Evolutionary conservation across 768 basidiomycete species (phyloP).

Genomic region (Mycena indigotica): DNA sequence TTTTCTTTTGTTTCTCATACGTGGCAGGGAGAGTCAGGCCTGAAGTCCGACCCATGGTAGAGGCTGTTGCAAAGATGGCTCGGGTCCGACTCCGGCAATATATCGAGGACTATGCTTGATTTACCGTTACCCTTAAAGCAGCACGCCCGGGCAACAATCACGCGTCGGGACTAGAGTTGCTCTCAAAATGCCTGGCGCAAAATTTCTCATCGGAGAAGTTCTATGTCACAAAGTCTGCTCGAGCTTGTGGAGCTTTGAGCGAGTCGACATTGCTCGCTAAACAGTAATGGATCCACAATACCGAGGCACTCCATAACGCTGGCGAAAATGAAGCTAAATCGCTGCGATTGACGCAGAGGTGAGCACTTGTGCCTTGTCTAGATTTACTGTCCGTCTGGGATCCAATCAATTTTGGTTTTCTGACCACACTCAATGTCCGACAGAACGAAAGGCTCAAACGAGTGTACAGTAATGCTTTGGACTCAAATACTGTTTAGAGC

Average conservation of each 20-base stretch:
- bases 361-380: too few relatives aligned
- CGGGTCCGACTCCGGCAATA: neutral
- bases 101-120: neutral
- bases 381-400: too few relatives aligned
- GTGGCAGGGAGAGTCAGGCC: neutral
- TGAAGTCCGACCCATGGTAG: neutral
- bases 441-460: too few relatives aligned
- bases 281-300: neutral
- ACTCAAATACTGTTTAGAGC: too few relatives aligned
- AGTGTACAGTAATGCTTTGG: too few relatives aligned
- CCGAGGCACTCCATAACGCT: slow-evolving; percentile 1
- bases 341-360: slow-evolving; percentile 1
- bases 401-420: too few relatives aligned
- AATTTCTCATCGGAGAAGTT: slow-evolving; percentile 7
- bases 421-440: too few relatives aligned
- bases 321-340: neutral
- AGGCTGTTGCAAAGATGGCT: neutral
- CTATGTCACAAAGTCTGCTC: slow-evolving; percentile 1
- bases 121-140: slow-evolving; percentile 1
- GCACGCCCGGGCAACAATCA: slow-evolving; percentile 6
- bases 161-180: neutral
- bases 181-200: slow-evolving; percentile 1
- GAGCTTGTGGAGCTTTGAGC: neutral
- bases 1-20: neutral
- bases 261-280: neutral